A percentile compares a stretch with the other conserved stretches of the same genome.
phyloP scores from a whole-genome alignment of 768 basidiomycete genomes.

The Lepiota venenata region DNA sequence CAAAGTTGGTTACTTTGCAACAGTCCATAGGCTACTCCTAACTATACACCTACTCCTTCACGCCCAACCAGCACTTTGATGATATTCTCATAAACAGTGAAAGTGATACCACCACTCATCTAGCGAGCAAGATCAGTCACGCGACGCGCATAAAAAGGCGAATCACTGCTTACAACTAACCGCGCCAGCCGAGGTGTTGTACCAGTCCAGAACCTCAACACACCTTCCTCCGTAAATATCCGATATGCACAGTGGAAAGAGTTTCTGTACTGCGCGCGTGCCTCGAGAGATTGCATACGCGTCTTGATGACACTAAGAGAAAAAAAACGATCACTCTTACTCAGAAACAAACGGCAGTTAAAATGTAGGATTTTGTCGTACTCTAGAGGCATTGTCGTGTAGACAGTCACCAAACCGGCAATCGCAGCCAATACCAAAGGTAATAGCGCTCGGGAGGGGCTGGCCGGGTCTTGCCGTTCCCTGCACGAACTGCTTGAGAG shows the following conservation, averaged over 20 bases:
- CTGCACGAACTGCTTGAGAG: conserved; percentile 90
- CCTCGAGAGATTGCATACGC: conserved; percentile 92
- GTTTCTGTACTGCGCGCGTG: conserved; percentile 82
- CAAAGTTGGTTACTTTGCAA: too few relatives aligned
- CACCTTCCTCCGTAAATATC: conserved; percentile 90
- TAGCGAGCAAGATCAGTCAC: conserved; percentile 24
- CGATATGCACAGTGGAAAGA: conserved; percentile 95
- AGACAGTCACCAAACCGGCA: conserved; percentile 94
- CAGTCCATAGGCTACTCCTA: too few relatives aligned
- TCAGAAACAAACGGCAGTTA: background rate
- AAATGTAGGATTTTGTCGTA: conserved; percentile 27
- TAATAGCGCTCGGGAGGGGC: conserved; percentile 79
- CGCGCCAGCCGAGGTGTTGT: conserved; percentile 88
- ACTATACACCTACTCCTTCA: background rate
- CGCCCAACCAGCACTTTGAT: conserved; percentile 37
- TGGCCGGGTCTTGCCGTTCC: conserved; percentile 82
- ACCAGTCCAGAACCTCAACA: conserved; percentile 94
- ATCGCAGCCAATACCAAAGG: conserved; percentile 93
- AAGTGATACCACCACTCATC: conserved; percentile 92
- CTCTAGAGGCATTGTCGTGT: conserved; percentile 86
- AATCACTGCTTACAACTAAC: conserved; percentile 62
- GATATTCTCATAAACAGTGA: conserved; percentile 87
- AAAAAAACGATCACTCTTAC: background rate
- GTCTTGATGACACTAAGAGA: conserved; percentile 98
- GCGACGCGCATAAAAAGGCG: conserved; percentile 1